Percentiles rank a stretch among this genome's conserved stretches.
Evolutionary conservation across 164 flowering plant genomes (phyloP).

Genomic region (Stephania japonica): DNA sequence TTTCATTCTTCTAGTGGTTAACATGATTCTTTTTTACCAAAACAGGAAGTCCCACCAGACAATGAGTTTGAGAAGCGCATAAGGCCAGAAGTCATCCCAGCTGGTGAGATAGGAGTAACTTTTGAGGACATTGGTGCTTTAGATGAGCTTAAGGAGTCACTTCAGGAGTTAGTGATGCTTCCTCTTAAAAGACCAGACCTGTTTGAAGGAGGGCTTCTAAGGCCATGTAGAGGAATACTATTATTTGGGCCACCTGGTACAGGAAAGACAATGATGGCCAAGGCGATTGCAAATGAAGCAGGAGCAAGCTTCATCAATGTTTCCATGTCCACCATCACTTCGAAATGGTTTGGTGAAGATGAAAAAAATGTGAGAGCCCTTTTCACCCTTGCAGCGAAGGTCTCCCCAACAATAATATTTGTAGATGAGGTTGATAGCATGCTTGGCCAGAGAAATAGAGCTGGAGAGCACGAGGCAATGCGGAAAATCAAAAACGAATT

Average conservation of each 20-base stretch:
- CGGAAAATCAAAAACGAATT: slow-evolving; percentile 96
- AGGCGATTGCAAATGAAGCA: slow-evolving; percentile 95
- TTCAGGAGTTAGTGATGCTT: slow-evolving; percentile 94
- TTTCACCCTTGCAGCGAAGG: slow-evolving; percentile 88
- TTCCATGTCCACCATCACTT: slow-evolving; percentile 95
- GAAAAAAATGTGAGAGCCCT: slow-evolving; percentile 94
- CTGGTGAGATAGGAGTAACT: slow-evolving; percentile 72
- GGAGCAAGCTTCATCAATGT: slow-evolving; percentile 98
- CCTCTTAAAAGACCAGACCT: slow-evolving; percentile 96
- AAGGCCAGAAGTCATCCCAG: slow-evolving; percentile 91
- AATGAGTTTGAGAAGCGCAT: slow-evolving; percentile 96
- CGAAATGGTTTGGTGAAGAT: slow-evolving; percentile 99
- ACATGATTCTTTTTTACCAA: background rate
- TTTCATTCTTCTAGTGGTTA: background rate
- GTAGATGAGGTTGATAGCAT: slow-evolving; percentile 98
- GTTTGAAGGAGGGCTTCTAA: slow-evolving; percentile 82
- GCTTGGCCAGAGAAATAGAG: slow-evolving; percentile 88
- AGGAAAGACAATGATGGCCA: slow-evolving; percentile 96
- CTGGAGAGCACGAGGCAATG: slow-evolving; percentile 96
- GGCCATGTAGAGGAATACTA: slow-evolving; percentile 90
- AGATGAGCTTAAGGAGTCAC: slow-evolving; percentile 86
- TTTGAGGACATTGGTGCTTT: slow-evolving; percentile 90
- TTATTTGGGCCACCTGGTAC: slow-evolving; percentile 98
- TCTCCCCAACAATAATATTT: slow-evolving; percentile 89
- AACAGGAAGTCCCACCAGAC: slow-evolving; percentile 72